Evolutionary conservation across 306 rosid genomes (phyloP).

Genomic region (Prunus mira): DNA sequence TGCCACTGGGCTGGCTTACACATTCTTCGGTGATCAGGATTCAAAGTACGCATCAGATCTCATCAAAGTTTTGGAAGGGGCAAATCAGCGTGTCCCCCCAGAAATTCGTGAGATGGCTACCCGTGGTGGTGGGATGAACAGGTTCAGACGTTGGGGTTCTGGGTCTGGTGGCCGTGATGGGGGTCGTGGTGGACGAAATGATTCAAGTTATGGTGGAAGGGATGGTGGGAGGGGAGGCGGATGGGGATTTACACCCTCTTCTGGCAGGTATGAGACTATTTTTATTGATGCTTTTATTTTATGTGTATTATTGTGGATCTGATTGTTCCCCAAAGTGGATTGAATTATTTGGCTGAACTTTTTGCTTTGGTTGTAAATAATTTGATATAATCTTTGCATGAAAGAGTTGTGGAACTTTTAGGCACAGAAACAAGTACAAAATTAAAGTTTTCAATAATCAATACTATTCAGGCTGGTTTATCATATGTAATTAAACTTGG

Average conservation of each 20-base stretch:
- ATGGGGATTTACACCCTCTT: conserved; percentile 44
- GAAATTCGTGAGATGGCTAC: conserved; percentile 80
- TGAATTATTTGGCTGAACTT: background rate
- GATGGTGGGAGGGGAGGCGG: conserved; percentile 54
- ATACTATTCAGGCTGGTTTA: background rate
- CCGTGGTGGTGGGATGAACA: conserved; percentile 87
- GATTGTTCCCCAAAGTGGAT: background rate
- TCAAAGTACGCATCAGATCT: conserved; percentile 89
- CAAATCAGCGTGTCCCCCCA: conserved; percentile 82
- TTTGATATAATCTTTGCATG: background rate
- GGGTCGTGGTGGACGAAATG: conserved; percentile 62
- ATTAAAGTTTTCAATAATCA: background rate
- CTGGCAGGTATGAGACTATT: conserved; percentile 53
- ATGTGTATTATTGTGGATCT: background rate
- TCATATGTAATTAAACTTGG: background rate
- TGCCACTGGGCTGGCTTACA: conserved; percentile 89
- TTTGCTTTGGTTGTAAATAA: background rate
- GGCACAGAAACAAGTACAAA: background rate
- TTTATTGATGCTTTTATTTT: background rate
- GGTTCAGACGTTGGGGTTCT: conserved; percentile 79
- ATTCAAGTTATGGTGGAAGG: conserved; percentile 63
- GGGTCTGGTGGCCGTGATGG: conserved; percentile 55
- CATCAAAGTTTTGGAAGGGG: conserved; percentile 94
- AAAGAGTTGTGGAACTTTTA: background rate
- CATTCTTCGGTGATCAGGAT: conserved; percentile 94